Evolutionary conservation across 164 flowering plant species (phyloP).

Genomic region (Amborella trichopoda): DNA sequence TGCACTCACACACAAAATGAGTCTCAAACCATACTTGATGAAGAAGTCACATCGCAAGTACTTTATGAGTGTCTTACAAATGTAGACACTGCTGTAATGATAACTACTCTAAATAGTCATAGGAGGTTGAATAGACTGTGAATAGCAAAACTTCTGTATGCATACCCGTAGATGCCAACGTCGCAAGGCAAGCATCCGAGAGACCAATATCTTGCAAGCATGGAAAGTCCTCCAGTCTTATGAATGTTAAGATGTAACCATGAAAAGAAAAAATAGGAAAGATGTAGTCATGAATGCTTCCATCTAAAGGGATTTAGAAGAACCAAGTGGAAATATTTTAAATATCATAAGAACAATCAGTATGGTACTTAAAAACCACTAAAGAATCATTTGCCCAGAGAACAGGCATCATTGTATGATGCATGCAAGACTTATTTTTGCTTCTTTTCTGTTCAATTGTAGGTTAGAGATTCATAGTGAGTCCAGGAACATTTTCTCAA

Average conservation of each 20-base stretch:
- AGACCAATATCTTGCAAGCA: slow-evolving; percentile 58
- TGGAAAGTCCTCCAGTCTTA: slow-evolving; percentile 48
- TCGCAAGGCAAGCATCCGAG: slow-evolving; percentile 69
- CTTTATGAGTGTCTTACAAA: background rate
- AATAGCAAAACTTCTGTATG: background rate
- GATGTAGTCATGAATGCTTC: too few relatives aligned
- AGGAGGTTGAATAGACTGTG: background rate
- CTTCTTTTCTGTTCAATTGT: background rate
- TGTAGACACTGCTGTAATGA: background rate
- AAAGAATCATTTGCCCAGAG: background rate
- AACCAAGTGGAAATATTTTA: too few relatives aligned
- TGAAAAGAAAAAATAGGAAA: background rate
- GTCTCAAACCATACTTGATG: background rate
- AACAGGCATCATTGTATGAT: background rate
- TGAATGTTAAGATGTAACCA: slow-evolving; percentile 20
- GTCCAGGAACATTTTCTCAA: too few relatives aligned
- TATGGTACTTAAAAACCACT: background rate
- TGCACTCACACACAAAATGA: too few relatives aligned
- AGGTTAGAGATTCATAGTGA: too few relatives aligned
- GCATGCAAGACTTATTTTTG: background rate
- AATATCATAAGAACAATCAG: background rate
- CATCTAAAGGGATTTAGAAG: too few relatives aligned
- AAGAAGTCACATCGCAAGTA: background rate
- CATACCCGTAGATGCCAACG: slow-evolving; percentile 66
- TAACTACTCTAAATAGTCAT: background rate